These are phyloP conservation scores for Asparagopsis taxiformis DNA, from an alignment of 31 red algal species.

Conservation along the genomic window DNA sequence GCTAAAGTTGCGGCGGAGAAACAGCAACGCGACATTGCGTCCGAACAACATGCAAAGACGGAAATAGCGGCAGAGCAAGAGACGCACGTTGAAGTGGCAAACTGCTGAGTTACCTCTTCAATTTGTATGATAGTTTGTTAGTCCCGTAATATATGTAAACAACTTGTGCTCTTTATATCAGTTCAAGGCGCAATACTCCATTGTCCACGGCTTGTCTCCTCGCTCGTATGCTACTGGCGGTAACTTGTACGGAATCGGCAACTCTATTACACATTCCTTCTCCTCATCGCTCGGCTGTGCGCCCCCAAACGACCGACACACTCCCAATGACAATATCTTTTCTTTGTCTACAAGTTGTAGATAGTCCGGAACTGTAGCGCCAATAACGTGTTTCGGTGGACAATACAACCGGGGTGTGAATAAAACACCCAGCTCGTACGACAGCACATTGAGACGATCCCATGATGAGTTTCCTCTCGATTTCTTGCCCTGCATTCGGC, in stretches of 20 bases:
- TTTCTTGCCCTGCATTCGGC: constrained; percentile 36
- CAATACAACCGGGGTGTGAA: constrained; percentile 43
- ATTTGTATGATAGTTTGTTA: no score
- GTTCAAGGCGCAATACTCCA: neutral
- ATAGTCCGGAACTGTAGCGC: constrained; percentile 13
- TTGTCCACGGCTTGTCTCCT: neutral
- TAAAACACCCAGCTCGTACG: constrained; percentile 81
- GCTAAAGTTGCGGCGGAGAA: no score
- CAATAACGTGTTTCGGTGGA: constrained; percentile 27
- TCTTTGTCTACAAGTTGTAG: constrained; percentile 2
- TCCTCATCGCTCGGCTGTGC: neutral
- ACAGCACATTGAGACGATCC: constrained; percentile 48
- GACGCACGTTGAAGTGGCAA: no score
- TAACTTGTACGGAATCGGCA: neutral
- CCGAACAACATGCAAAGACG: no score
- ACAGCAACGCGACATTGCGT: no score
- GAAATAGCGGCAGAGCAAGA: no score
- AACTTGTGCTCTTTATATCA: no score
- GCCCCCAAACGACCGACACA: neutral
- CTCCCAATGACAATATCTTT: neutral
- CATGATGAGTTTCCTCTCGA: constrained; percentile 1
- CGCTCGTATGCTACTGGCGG: neutral
- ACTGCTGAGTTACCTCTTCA: no score
- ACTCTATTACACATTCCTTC: neutral
- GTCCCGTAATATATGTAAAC: no score